A percentile compares a stretch with the other conserved stretches of the same genome.
Conservation (phyloP, 345 rosid genomes). For the Melaleuca quinquenervia region DNA sequence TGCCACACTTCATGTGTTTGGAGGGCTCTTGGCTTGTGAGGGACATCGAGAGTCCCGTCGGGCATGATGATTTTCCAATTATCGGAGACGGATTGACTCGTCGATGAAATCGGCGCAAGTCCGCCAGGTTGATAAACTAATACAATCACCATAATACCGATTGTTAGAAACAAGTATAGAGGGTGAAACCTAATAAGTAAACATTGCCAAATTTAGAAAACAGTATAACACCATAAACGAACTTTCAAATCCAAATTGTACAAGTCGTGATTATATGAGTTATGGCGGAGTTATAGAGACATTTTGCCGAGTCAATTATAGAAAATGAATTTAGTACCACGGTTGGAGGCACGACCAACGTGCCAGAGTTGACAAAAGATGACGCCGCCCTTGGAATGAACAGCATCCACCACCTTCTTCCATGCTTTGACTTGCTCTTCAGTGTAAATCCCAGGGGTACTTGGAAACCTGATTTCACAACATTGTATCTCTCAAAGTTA, state of each 20-base stretch:
- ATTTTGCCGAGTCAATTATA: no score
- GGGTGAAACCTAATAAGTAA: background rate
- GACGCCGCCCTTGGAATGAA: conserved; percentile 62
- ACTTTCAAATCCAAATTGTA: no score
- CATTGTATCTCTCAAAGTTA: background rate
- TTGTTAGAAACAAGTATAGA: background rate
- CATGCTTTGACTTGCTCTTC: conserved; percentile 81
- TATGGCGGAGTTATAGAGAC: no score
- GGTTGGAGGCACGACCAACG: conserved; percentile 84
- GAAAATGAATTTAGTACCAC: conserved; percentile 11
- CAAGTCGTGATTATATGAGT: no score
- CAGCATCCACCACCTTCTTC: conserved; percentile 67
- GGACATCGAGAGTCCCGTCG: conserved; percentile 38
- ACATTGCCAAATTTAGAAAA: background rate
- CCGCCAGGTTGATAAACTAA: conserved; percentile 73
- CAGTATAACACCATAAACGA: background rate
- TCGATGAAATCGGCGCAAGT: conserved; percentile 66
- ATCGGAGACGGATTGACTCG: conserved; percentile 39
- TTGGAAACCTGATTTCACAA: conserved; percentile 52
- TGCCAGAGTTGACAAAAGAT: conserved; percentile 48
- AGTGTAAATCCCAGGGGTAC: conserved; percentile 68
- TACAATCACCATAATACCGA: background rate
- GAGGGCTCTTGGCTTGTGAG: conserved; percentile 38
- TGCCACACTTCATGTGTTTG: conserved; percentile 34
- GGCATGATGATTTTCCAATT: conserved; percentile 66